Base-by-base conservation (phyloP, 2,329 filamentous ascomycete genomes). In the Decorospora gaudefroyi region DNA sequence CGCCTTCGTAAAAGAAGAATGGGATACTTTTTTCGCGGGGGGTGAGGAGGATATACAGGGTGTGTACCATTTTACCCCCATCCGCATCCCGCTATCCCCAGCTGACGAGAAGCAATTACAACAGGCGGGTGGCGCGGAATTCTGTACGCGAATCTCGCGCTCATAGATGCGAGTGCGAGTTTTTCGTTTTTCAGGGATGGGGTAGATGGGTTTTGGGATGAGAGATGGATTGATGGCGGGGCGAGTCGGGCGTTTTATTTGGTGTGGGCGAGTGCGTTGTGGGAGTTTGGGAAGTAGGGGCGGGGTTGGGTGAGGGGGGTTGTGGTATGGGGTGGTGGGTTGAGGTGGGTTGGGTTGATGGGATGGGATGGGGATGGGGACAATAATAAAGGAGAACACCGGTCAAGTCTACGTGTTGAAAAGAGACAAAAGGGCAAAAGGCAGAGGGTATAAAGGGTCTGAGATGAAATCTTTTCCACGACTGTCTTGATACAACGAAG, bases 121-220 rank as follows among this genome's bases (percentile, higher is more conserved):
- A 38, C 44, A 6, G 88, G 87, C 29, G 89, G 89, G 0, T 97
- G 93, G 93, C 87, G 82, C 66, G 89, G 92, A 1, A 82, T 97
- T 12, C 70, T 97, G 23, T 89, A 86, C 61, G 88, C 84, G 15
- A 96, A 95, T 67, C 78, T 89, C 29, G 90, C 89, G 0, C 83
- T 91, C 6, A 76, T 90, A 27, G 82, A 96, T 64, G 83, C 92
- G 0, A 71, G 69, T 38, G 72, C 79, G 5, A 83, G 87, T 15
- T 96, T 82, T 76, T 67, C 78, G 0, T 96, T 92, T 69, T 96
- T 99, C 67, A 78, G 77, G 1, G 75, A 81, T 49, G 67, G 74
- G 1, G 73, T 78, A 11, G 92, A 93, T 62, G 78, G 63, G 13
- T 49, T 34, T 21, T 69, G 66, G 66, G 61, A 90, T 61, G 75